Evolutionary conservation across 192 early-diverging fungal species (phyloP), one percentile per base, ranked within the genome.

Genomic region (Backusella sp.): DNA sequence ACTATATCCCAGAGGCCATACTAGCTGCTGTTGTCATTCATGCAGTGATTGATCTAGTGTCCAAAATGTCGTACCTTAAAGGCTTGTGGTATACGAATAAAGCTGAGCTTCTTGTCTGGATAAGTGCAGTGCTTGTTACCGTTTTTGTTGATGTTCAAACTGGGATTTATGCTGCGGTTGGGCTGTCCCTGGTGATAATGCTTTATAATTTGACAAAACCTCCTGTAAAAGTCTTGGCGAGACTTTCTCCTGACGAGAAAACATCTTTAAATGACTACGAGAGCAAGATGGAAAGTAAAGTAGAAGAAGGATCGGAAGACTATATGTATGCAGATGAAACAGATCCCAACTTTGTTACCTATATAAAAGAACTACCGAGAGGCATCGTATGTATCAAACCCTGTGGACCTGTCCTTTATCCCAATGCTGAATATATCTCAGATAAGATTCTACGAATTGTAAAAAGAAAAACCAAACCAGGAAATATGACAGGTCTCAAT

Each of bases 11-110:
- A 2, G 91, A 88, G 53, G 87, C 93, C 14, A 83, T 89, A 0
- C 82, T 97, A 39, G 91, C 94, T 1, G 94, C 94, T 4, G 90
- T 97, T 62, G 92, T 96, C 36, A 88, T 96, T 35, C 80, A 84
- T 35, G 84, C 86, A 34, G 94, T 98, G 32, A 80, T 89, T 28
- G 92, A 93, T 70, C 84, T 98, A 70, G 83, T 97, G 28, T 84
- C 87, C 2, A 84, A 86, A 15, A 88, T 88, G 4, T 75, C 76
- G 0, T 83, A 89, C 26, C 66, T 94, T 28, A 84, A 78, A 69
- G 81, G 85, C 77, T 84, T 94, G 32, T 96, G 88, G 87, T 76
- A 84, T 23, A 46, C 74, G 1, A 77, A 68, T 32, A 36, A 86
- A 23, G 49, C 80, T 44, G 91, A 92, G 70, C 83, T 91, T 32